A percentile compares a stretch with the other conserved stretches of the same genome.
Conservation (phyloP, 2,329 filamentous ascomycete genomes). For the Xylariaceae sp. region DNA sequence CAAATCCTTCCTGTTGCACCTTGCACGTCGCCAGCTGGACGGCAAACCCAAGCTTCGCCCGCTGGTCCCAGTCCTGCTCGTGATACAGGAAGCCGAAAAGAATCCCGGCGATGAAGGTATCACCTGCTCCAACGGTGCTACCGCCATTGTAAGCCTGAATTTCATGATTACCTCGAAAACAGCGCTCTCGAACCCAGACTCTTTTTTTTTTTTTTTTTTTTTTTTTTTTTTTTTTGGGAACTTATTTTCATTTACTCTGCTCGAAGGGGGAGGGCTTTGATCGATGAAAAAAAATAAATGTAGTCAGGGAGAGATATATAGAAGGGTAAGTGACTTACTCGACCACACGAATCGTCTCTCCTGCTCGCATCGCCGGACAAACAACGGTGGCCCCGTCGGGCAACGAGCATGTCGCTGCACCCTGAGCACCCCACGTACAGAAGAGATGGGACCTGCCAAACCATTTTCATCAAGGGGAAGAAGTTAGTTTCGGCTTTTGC, state of each 20-base stretch:
- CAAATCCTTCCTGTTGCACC: constrained; percentile 61
- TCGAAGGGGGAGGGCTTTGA: neutral
- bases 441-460: constrained; percentile 34
- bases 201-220: neutral
- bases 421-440: constrained; percentile 42
- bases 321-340: constrained; percentile 47
- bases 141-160: constrained; percentile 17
- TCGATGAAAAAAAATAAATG: neutral
- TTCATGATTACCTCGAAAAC: no score
- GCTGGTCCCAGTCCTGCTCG: constrained; percentile 42
- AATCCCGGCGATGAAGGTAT: constrained; percentile 69
- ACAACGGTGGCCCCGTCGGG: constrained; percentile 30
- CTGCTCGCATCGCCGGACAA: constrained; percentile 39
- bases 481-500: constrained; percentile 22
- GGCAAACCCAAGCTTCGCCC: constrained; percentile 51
- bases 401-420: constrained; percentile 39
- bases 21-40: constrained; percentile 63
- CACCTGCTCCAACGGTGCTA: constrained; percentile 67
- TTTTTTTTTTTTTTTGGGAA: neutral
- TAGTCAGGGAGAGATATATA: constrained; percentile 1
- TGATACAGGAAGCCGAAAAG: constrained; percentile 55
- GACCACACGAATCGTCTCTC: constrained; percentile 41
- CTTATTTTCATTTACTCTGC: neutral
- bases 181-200: no score
- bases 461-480: constrained; percentile 9